Evolutionary conservation across 202 grass and related monocot species (phyloP), one percentile per base, ranked within the genome.

Genomic region (Panicum virgatum): DNA sequence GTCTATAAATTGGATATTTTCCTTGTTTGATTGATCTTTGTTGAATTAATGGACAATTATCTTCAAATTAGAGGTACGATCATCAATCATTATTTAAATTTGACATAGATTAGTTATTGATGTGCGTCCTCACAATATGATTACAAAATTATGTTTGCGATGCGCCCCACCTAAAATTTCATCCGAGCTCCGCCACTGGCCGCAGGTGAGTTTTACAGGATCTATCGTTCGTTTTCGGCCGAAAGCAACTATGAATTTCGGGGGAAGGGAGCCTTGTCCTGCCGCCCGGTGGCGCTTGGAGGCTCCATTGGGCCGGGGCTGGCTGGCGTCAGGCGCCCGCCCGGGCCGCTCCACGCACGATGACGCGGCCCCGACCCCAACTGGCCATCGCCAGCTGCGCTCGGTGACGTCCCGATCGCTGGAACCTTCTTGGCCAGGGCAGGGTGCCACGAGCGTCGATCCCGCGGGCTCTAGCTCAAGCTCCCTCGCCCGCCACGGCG

Each of bases 321-420:
- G 15, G 47, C 32, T 57, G 78, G n/a, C 78, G 78, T 80, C 78
- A 69, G 18, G 20, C 4, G 77, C 32, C 32, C 47, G 2, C 47
- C 62, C 12, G 45, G 0, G 72, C 61, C 3, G 45, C 45, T 5
- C 2, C 32, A 5, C 15, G 30, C 61, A 6, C 29, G 25, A 26
- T 61, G 53, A 29, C 80, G 69, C 20, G 53, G 26, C 53, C 66
- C 12, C 12, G 11, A 7, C 26, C 23, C 56, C 74, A 36, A 50
- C 5, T 65, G 76, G 76, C 1, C 72, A 14, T n/a, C 7, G 23
- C 39, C 51, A 74, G 69, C 80, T 27, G 66, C 37, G 32, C 3
- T 5, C 32, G 30, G 77, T 81, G 71, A 53, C 78, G 86, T 88
- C 64, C 62, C 47, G 77, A 39, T 56, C 74, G 75, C 5, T 46